Conservation (phyloP, 2,329 filamentous ascomycete genomes). For the Pseudocercospora ulei region DNA sequence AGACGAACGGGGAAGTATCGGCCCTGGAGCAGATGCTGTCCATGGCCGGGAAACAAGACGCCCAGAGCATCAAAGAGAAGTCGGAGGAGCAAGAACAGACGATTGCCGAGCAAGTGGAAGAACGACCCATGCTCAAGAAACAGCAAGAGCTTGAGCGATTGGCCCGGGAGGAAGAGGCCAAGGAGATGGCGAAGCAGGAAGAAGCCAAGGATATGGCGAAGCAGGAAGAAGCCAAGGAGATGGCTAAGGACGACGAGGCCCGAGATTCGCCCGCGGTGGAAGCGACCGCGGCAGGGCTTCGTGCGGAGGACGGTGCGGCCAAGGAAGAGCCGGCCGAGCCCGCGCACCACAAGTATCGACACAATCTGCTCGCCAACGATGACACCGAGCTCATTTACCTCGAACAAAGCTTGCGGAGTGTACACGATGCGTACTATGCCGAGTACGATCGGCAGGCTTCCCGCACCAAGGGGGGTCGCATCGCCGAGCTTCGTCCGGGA, state of each 20-base stretch:
- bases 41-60: constrained; percentile 63
- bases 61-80: constrained; percentile 60
- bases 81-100: constrained; percentile 76
- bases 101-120: constrained; percentile 77
- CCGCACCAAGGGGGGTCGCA: constrained; percentile 39
- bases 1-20: constrained; percentile 42
- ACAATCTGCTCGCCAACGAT: constrained; percentile 77
- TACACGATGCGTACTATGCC: constrained; percentile 74
- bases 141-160: constrained; percentile 77
- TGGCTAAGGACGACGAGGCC: constrained; percentile 42
- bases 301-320: constrained; percentile 32
- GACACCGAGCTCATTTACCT: constrained; percentile 73
- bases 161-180: constrained; percentile 54
- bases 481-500: constrained; percentile 45
- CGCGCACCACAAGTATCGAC: constrained; percentile 44
- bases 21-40: constrained; percentile 66
- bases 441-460: constrained; percentile 57
- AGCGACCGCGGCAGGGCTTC: constrained; percentile 36
- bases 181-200: constrained; percentile 40
- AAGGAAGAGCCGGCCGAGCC: constrained; percentile 33
- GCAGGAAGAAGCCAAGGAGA: too few relatives aligned
- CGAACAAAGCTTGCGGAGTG: constrained; percentile 60
- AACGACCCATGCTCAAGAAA: constrained; percentile 80
- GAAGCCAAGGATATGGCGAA: constrained; percentile 48
- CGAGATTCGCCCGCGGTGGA: constrained; percentile 43